Evolutionary conservation across 148 eudicot species (phyloP).

Genomic region (Diospyros kaki): DNA sequence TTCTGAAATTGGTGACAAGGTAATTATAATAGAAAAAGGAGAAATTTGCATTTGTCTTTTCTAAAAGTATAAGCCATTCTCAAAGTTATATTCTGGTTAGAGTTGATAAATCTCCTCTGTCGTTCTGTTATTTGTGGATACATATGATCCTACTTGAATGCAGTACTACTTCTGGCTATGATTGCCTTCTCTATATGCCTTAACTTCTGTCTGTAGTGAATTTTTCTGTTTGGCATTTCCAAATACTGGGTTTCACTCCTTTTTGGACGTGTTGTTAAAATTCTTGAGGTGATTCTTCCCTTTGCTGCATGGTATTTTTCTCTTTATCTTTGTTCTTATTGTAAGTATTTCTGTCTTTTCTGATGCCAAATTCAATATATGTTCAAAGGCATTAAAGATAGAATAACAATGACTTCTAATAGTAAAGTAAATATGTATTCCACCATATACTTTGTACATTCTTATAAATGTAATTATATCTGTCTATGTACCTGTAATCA

Average conservation of each 20-base stretch:
- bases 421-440: no score
- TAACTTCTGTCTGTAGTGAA: background rate
- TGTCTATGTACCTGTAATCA: background rate
- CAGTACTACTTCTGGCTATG: background rate
- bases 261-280: background rate
- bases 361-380: no score
- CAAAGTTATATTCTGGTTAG: background rate
- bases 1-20: conserved; percentile 99
- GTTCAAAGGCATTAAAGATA: no score
- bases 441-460: background rate
- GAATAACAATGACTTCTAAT: no score
- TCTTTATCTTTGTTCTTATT: background rate
- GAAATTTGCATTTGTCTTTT: background rate
- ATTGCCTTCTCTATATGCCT: background rate
- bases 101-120: background rate
- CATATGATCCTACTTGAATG: no score
- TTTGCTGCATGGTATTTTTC: background rate
- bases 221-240: background rate
- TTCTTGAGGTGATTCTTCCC: background rate
- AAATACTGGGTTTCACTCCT: background rate
- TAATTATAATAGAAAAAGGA: conserved; percentile 18
- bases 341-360: no score
- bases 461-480: background rate
- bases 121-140: background rate
- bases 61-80: background rate